A percentile compares a stretch with the other conserved stretches of the same genome.
Conservation (phyloP, 208 protist genomes). For the Naegleria gruberi region DNA sequence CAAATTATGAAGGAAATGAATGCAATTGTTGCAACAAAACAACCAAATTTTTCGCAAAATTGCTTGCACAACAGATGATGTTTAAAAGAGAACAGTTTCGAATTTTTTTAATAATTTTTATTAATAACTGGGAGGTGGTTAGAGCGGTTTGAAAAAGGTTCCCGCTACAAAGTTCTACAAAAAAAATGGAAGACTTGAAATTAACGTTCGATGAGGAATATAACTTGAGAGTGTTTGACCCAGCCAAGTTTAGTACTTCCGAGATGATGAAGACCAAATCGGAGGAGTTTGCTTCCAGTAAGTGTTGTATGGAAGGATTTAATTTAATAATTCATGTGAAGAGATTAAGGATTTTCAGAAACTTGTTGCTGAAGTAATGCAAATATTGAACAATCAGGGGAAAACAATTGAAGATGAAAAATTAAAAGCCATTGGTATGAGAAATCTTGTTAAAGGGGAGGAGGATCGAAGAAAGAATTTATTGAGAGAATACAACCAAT, state of each 20-base stretch:
- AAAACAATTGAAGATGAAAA: slow-evolving; percentile 20
- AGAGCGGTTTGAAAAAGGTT: too few relatives aligned
- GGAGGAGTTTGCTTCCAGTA: neutral
- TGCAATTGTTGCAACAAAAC: too few relatives aligned
- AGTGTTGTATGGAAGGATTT: neutral
- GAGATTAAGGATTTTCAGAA: neutral
- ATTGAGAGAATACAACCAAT: neutral
- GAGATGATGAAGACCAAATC: neutral
- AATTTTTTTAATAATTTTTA: too few relatives aligned
- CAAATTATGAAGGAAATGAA: too few relatives aligned
- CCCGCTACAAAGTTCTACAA: too few relatives aligned
- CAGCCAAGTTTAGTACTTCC: neutral
- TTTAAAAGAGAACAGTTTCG: too few relatives aligned
- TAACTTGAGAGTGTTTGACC: neutral
- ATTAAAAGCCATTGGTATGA: slow-evolving; percentile 12
- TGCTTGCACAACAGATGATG: too few relatives aligned
- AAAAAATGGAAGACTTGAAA: neutral
- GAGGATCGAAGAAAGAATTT: neutral
- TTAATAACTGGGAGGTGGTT: too few relatives aligned
- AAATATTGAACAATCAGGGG: neutral
- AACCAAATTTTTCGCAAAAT: too few relatives aligned
- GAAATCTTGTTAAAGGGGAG: slow-evolving; percentile 14
- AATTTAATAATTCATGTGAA: neutral
- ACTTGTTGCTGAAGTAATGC: neutral
- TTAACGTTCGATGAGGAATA: neutral